Percentiles rank a stretch among this genome's conserved stretches.
These are phyloP conservation scores for Dioscorea alata DNA, from an alignment of 106 monocot species.

Conservation along the genomic window DNA sequence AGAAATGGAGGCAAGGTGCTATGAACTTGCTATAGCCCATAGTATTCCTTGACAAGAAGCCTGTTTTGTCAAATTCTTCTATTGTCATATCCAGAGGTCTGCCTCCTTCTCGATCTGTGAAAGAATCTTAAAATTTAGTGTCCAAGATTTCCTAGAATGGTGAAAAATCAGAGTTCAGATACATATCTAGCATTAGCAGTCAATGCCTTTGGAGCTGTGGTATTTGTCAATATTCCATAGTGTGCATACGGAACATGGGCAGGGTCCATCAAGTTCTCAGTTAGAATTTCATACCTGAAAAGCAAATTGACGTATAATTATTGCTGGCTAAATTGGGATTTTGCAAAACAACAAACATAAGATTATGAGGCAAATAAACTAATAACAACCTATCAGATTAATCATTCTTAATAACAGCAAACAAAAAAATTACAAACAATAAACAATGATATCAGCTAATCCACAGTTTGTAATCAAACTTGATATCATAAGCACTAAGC, in stretches of 20 bases:
- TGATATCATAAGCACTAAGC: too few relatives aligned
- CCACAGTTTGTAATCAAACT: too few relatives aligned
- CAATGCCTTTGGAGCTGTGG: conserved; percentile 6
- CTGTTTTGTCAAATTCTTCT: conserved; percentile 30
- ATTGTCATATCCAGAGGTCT: conserved; percentile 44
- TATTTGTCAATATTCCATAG: conserved; percentile 57
- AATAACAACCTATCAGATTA: too few relatives aligned
- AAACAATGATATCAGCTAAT: too few relatives aligned
- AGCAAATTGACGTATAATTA: not conserved
- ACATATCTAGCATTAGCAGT: conserved; percentile 45
- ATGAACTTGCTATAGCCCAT: conserved; percentile 42
- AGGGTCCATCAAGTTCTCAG: conserved; percentile 96
- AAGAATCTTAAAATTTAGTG: conserved; percentile 7
- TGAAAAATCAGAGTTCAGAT: conserved; percentile 2
- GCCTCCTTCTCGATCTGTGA: conserved; percentile 84
- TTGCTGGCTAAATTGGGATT: not conserved
- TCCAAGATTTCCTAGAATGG: not conserved
- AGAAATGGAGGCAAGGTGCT: conserved; percentile 62
- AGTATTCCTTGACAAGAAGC: conserved; percentile 38
- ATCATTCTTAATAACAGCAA: too few relatives aligned
- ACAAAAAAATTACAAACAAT: too few relatives aligned
- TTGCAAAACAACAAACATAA: too few relatives aligned
- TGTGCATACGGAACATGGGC: conserved; percentile 95
- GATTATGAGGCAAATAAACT: too few relatives aligned
- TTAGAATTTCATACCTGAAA: conserved; percentile 83